phyloP scores from a whole-genome alignment of 2,329 filamentous ascomycete species.

The Stachybotrys chlorohalonatus region DNA sequence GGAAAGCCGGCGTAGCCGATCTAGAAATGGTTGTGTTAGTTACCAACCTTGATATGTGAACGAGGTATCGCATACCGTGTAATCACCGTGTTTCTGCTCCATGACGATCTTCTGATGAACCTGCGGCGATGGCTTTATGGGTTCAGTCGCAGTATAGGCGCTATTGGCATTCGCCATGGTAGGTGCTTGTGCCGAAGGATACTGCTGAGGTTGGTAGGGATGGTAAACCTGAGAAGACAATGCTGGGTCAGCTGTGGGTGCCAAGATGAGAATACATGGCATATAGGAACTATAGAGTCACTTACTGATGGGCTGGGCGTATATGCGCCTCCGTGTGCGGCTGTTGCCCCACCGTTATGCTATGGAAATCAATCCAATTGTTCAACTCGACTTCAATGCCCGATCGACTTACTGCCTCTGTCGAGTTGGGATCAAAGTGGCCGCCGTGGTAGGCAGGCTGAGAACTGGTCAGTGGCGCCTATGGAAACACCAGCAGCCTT shows the following conservation, averaged over 20 bases:
- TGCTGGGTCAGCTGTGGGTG: neutral
- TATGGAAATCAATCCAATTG: constrained; percentile 5
- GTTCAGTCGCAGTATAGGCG: neutral
- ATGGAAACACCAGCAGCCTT: neutral
- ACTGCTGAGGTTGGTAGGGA: constrained; percentile 10
- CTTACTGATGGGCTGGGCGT: constrained; percentile 13
- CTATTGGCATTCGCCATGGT: neutral
- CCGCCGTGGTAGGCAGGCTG: constrained; percentile 15
- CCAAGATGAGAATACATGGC: neutral
- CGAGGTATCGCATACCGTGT: neutral
- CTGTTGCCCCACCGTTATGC: constrained; percentile 5
- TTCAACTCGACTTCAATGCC: neutral
- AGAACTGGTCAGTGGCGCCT: neutral
- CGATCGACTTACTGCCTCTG: constrained; percentile 6
- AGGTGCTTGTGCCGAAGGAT: constrained; percentile 9
- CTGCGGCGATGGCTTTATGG: neutral
- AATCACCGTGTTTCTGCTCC: neutral
- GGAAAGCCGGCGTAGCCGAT: neutral
- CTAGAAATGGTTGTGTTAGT: neutral
- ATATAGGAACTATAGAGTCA: constrained; percentile 3
- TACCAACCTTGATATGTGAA: neutral
- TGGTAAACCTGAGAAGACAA: constrained; percentile 13
- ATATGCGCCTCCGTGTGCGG: constrained; percentile 13
- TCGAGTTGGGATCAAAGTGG: constrained; percentile 11
- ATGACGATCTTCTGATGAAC: neutral